Base-by-base conservation (phyloP, 257 asterid genomes). In the Gentiana macrophylla region DNA sequence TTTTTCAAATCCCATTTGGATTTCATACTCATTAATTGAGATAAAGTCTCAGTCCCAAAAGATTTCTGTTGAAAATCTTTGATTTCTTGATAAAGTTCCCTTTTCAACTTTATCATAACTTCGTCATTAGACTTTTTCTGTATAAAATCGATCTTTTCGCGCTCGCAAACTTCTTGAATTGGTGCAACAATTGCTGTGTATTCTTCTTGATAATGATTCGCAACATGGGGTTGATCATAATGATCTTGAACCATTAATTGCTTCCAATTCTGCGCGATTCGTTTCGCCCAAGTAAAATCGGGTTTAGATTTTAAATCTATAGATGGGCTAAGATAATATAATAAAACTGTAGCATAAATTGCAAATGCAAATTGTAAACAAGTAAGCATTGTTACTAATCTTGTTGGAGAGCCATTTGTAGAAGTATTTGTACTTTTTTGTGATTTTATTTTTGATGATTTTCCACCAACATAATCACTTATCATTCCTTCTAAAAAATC, bases 291-390 rank as follows among this genome's bases (percentile, higher is more conserved):
- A 5, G 83, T 15, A 70, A 86, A 84, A 52, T 90, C 95, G 0
- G 98, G 96, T 46, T 74, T 84, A 35, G 76, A 8, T 3, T 75
- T 65, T 33, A 90, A 54, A 35, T 92, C 98, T 2, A 89, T 35
- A 0, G 90, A 34, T 8, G 97, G 95, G 60, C 93, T 81, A 89
- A 89, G 79, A 77, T 67, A 81, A 50, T 87, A 87, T 58, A 92
- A 74, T 34, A 92, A 73, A 62, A 83, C 83, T 0, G 98, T 88
- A 2, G 93, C 98, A 62, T 92, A 92, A 33, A 85, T 67, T n/a
- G 98, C 98, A 37, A 92, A 92, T 1, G 78, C 76, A 54, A 92
- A 83, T 13, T 92, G 98, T 32, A 92, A 62, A 37, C 90, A 85
- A 3, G 97, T 92, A 11, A 92, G 61, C 12, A 83, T 43, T 0